Evolutionary conservation across 768 basidiomycete genomes (phyloP), one percentile per base, ranked within the genome.

Genomic region (Suillus decipiens): DNA sequence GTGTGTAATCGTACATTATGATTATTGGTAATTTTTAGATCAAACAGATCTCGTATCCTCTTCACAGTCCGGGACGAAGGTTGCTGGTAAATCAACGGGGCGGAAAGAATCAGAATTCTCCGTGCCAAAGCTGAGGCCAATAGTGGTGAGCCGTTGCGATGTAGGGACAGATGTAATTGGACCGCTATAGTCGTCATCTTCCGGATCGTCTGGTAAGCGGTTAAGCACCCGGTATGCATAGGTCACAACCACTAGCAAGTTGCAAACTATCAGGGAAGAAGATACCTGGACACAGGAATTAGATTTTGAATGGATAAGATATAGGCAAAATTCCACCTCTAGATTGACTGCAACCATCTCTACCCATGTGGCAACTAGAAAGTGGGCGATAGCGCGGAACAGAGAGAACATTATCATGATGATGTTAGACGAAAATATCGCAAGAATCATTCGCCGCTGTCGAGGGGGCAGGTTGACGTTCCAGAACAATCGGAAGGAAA

Each of bases 121-220:
- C 8, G 39, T 12, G 8, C 17, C 9, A 10, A 24, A 17, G 36
- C 9, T 6, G 6, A 57, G 28, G 10, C 5, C 6, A 31, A 75
- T 63, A 43, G 74, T 75, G 10, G 73, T 74, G 17, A 74, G 73
- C 10, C 45, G 55, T 43, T 43, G 39, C 5, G 61, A 41, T 39
- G 24, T 5, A 9, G 28, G 0, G 9, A 17, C 9, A 19, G 28
- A 17, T 31, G 28, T 15, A 31, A 17, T 33, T 31, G 36, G 17
- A 33, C 42, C 24, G 28, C 60, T 66, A 51, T 60, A 66, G 56
- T 63, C 63, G 31, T 63, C 69, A 19, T 65, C 65, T 22, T 67
- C 56, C 22, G 22, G 39, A 39, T 57, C 42, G 7, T 34, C 28
- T 43, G 61, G 28, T 57, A n/a, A 9, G 14, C 50, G 50, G 10